Base-by-base conservation (phyloP, 2,329 filamentous ascomycete genomes). In the Epichloe glyceriae region DNA sequence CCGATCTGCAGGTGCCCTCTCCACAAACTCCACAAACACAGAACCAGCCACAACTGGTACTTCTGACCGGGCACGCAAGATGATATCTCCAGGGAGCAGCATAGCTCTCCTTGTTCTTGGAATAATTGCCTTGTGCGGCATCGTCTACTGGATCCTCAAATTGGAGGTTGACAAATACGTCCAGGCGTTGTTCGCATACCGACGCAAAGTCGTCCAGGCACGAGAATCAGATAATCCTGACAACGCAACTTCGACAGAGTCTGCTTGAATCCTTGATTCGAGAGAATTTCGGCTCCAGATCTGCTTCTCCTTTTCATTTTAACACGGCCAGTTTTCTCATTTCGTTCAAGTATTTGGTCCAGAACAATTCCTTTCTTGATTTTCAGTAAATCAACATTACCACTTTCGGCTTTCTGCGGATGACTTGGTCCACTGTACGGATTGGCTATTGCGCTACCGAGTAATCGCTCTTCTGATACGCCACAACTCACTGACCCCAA, bases 41-140 rank as follows among this genome's bases (percentile, higher is more conserved):
- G 17, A n/a, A 10, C 19, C 47, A 38, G 17, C 30, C 47, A 43
- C 39, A 38, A 20, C 14, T 30, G 37, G 38, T 30, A 38, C 26
- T 22, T 14, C 17, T 5, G 4, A 30, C 26, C 20, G 15, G 39
- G 10, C 26, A 10, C 10, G 15, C 39, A 40, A 38, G 34, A 57
- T 56, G 51, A 40, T 50, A 39, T 49, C 50, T 38, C 49, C 55
- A 2, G 52, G 37, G 26, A 56, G 54, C 22, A 53, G 52, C 5
- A 62, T 70, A 7, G 67, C 64, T 22, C 53, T 68, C 44, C 49
- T 67, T 4, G 41, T 69, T 26, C 50, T 69, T 11, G 53, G 58
- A 11, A 52, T 71, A 30, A 55, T 67, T 46, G 41, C 56, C 6
- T 49, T 67, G 33, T 51, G 67, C 41, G 60, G 53, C 17, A 26